Evolutionary conservation across 768 basidiomycete species (phyloP).

Genomic region (Fomitopsis pulvina): DNA sequence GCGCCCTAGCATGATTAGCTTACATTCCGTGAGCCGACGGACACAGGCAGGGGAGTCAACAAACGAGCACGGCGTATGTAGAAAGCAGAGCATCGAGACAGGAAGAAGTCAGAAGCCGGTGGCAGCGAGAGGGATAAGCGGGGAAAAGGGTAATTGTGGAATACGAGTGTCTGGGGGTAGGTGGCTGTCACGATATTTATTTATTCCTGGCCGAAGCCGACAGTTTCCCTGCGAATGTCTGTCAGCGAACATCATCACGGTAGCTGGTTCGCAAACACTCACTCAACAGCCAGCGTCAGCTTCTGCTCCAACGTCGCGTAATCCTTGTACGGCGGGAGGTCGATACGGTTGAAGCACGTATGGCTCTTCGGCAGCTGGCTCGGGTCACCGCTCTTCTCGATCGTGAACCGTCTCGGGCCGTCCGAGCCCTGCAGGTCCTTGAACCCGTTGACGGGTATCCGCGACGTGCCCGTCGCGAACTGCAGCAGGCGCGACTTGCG

Average conservation of each 20-base stretch:
- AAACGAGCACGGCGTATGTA: not conserved
- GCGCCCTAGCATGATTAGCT: too few species aligned
- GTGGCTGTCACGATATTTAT: too few species aligned
- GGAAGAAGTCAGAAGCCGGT: not conserved
- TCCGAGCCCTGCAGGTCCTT: constrained; percentile 98
- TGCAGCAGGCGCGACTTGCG: constrained; percentile 94
- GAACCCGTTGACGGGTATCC: constrained; percentile 98
- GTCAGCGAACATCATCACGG: constrained; percentile 6
- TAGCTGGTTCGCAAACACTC: constrained; percentile 24
- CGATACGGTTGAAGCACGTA: constrained; percentile 95
- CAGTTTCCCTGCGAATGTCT: constrained; percentile 63
- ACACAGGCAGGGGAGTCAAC: not conserved
- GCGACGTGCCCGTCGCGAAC: constrained; percentile 95
- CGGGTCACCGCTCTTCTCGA: constrained; percentile 97
- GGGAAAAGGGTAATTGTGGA: not conserved
- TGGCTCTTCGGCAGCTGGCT: constrained; percentile 95
- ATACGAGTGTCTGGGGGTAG: not conserved
- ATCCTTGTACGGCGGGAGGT: constrained; percentile 96
- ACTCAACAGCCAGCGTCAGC: constrained; percentile 91
- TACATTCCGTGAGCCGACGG: not conserved
- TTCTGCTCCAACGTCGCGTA: constrained; percentile 94
- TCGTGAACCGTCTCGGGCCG: constrained; percentile 94
- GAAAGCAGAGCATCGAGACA: not conserved
- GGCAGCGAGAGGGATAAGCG: not conserved
- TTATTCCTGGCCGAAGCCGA: constrained; percentile 92